phyloP scores from a whole-genome alignment of 495 filamentous ascomycete species.

The Penicillium herquei region DNA sequence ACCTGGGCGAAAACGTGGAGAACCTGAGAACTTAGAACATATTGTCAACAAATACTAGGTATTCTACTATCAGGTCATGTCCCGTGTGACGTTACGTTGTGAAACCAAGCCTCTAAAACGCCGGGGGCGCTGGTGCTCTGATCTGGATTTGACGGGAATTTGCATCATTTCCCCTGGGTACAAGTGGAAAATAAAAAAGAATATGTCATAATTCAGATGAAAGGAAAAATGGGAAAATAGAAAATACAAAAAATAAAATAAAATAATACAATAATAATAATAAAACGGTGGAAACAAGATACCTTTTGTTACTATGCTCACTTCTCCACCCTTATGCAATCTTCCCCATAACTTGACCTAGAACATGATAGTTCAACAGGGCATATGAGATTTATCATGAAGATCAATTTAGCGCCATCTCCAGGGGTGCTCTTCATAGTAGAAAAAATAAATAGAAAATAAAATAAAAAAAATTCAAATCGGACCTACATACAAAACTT shows the following conservation, averaged over 20 bases:
- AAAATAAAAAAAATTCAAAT: slow-evolving; percentile 1
- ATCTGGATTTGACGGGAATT: slow-evolving; percentile 24
- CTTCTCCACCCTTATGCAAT: neutral
- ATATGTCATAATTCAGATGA: neutral
- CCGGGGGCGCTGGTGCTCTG: slow-evolving; percentile 17
- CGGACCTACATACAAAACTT: too few relatives aligned
- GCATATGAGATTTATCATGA: neutral
- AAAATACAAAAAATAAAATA: neutral
- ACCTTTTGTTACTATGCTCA: neutral
- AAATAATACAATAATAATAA: neutral
- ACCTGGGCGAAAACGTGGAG: too few relatives aligned
- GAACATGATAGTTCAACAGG: neutral
- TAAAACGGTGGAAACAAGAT: neutral
- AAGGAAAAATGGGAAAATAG: neutral
- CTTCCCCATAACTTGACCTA: neutral
- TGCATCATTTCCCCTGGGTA: slow-evolving; percentile 30
- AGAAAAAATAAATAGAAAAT: slow-evolving; percentile 1
- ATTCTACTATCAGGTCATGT: slow-evolving; percentile 32
- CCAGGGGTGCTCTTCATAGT: neutral
- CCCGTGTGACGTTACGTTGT: slow-evolving; percentile 38
- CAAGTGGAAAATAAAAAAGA: slow-evolving; percentile 13
- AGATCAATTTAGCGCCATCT: neutral
- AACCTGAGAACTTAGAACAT: too few relatives aligned
- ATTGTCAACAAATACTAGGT: too few relatives aligned
- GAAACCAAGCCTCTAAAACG: slow-evolving; percentile 31